These are phyloP conservation scores for Pelargonium fulgidum DNA, from an alignment of 441 rosid species.

Conservation along the genomic window DNA sequence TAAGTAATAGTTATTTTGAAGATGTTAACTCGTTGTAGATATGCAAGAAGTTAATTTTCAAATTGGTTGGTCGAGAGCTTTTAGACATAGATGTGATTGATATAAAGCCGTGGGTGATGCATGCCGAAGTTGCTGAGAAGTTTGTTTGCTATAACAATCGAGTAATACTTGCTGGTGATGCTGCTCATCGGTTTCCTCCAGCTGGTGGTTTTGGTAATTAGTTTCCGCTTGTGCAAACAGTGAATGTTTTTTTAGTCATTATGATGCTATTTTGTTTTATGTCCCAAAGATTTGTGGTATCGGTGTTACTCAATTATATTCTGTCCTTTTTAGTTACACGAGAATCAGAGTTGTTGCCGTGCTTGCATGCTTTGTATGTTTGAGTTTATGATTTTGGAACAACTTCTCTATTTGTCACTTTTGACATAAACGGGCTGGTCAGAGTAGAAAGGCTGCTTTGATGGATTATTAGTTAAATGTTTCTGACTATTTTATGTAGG, in stretches of 20 bases:
- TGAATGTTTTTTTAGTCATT: neutral
- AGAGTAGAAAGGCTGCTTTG: neutral
- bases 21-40: constrained; percentile 54
- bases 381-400: neutral
- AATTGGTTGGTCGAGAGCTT: constrained; percentile 80
- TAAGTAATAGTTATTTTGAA: constrained; percentile 32
- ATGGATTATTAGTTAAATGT: no score
- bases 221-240: neutral
- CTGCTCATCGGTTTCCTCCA: constrained; percentile 93
- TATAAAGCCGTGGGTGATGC: constrained; percentile 96
- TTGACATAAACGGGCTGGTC: neutral
- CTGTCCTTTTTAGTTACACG: neutral
- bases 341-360: neutral
- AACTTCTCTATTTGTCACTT: neutral
- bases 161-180: constrained; percentile 85
- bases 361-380: neutral
- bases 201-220: constrained; percentile 97
- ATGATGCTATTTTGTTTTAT: neutral
- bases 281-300: constrained; percentile 15
- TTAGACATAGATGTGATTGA: constrained; percentile 66
- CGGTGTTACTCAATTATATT: constrained; percentile 10
- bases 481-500: constrained; percentile 34
- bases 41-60: constrained; percentile 69
- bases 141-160: constrained; percentile 50
- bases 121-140: constrained; percentile 94